Conservation (phyloP, 2,329 filamentous ascomycete species). For the Cadophora malorum region DNA sequence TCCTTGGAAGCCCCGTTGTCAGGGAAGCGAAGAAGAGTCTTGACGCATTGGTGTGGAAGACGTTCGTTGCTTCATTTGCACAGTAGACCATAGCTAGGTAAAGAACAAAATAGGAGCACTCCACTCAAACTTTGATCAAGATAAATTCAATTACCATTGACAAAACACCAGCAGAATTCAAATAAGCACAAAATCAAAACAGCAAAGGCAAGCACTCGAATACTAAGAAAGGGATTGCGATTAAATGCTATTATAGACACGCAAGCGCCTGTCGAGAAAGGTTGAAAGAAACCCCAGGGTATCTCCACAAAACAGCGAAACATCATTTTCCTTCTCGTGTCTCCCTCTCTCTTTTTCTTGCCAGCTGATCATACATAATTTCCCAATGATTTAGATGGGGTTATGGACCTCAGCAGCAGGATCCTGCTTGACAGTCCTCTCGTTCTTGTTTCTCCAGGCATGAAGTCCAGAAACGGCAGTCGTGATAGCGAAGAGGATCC, state of each 20-base stretch:
- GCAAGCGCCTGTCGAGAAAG: not conserved
- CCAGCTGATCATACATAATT: not conserved
- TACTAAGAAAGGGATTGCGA: not conserved
- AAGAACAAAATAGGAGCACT: not conserved
- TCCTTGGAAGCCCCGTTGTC: not conserved
- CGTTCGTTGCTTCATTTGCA: not conserved
- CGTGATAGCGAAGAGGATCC: slow-evolving; percentile 58
- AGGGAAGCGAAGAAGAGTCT: slow-evolving; percentile 1
- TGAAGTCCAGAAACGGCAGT: slow-evolving; percentile 56
- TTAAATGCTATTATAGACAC: slow-evolving; percentile 15
- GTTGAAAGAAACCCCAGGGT: slow-evolving; percentile 17
- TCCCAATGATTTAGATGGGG: not conserved
- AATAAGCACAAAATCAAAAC: not conserved
- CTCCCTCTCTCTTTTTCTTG: not conserved
- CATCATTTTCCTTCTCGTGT: not conserved
- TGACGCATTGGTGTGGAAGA: slow-evolving; percentile 5
- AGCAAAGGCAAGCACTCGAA: not conserved
- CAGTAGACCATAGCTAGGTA: not conserved
- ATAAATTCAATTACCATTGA: not conserved
- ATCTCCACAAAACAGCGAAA: slow-evolving; percentile 16
- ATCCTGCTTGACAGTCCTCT: slow-evolving; percentile 29
- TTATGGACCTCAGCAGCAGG: slow-evolving; percentile 32
- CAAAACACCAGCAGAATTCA: not conserved
- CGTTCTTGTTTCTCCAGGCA: slow-evolving; percentile 49
- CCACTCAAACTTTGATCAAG: not conserved